Evolutionary conservation across 495 filamentous ascomycete genomes (phyloP).

Genomic region (Amniculicola lignicola): DNA sequence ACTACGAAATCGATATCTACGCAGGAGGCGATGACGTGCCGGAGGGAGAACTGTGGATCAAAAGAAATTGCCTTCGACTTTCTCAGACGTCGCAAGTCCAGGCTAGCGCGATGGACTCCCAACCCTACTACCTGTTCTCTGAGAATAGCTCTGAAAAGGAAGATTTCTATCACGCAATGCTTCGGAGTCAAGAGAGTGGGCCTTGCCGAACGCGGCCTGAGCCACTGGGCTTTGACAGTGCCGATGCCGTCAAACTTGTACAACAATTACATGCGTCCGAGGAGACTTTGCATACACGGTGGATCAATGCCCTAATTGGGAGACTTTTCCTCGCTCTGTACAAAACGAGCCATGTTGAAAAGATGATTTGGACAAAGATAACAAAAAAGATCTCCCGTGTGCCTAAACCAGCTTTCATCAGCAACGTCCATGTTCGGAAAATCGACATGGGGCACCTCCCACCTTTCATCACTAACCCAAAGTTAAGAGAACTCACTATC

Average conservation of each 20-base stretch:
- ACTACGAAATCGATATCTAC: conserved; percentile 82
- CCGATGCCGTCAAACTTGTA: conserved; percentile 80
- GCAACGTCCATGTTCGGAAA: conserved; percentile 69
- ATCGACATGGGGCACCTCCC: conserved; percentile 86
- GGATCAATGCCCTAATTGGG: conserved; percentile 89
- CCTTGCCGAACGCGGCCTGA: conserved; percentile 59
- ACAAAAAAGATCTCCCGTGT: conserved; percentile 95
- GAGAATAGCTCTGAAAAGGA: conserved; percentile 94
- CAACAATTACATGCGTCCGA: conserved; percentile 88
- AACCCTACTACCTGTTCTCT: conserved; percentile 90
- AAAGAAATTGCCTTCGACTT: conserved; percentile 88
- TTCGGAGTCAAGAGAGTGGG: conserved; percentile 73
- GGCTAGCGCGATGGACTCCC: conserved; percentile 56
- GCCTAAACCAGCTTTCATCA: conserved; percentile 85
- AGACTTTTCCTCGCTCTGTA: conserved; percentile 84
- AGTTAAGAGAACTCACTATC: conserved; percentile 82
- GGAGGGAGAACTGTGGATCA: conserved; percentile 92
- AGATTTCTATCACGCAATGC: conserved; percentile 92
- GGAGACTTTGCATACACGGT: conserved; percentile 85
- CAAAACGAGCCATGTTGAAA: conserved; percentile 75
- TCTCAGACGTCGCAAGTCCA: conserved; percentile 56
- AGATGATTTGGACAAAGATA: conserved; percentile 76
- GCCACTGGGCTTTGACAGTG: conserved; percentile 74
- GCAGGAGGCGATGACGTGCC: conserved; percentile 72
- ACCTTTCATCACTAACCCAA: conserved; percentile 84